Conservation (phyloP, 1,139 yeast species). For the Kazachstania sp. region DNA sequence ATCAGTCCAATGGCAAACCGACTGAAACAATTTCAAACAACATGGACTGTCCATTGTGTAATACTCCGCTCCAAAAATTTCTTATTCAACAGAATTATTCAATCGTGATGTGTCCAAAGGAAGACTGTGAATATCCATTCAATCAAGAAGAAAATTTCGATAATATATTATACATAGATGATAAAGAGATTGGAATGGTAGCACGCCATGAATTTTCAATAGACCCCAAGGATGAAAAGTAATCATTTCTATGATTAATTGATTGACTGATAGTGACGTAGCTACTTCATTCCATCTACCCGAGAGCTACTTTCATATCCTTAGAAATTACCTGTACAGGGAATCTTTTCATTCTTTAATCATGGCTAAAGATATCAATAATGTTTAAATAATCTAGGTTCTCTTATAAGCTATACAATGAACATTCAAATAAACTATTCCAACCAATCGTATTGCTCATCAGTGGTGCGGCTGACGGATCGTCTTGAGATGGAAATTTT, state of each 20-base stretch:
- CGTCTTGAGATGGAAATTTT: not conserved
- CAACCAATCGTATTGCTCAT: too few relatives aligned
- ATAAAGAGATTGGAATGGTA: slow-evolving; percentile 21
- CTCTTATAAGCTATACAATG: too few relatives aligned
- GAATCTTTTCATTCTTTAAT: too few relatives aligned
- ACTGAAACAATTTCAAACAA: too few relatives aligned
- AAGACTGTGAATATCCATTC: slow-evolving; percentile 33
- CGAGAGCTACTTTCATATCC: too few relatives aligned
- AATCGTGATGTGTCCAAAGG: slow-evolving; percentile 30
- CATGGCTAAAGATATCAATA: too few relatives aligned
- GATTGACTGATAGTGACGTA: too few relatives aligned
- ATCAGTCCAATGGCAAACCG: too few relatives aligned
- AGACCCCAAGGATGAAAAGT: not conserved
- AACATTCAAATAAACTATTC: too few relatives aligned
- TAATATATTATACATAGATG: slow-evolving; percentile 23
- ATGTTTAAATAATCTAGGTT: too few relatives aligned
- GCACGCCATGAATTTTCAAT: slow-evolving; percentile 13
- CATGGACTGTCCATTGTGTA: slow-evolving; percentile 29
- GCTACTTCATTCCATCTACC: too few relatives aligned
- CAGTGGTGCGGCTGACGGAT: not conserved
- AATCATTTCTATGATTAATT: not conserved
- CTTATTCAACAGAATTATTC: slow-evolving; percentile 32
- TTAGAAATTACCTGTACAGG: too few relatives aligned
- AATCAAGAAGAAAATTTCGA: slow-evolving; percentile 31
- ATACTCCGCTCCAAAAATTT: slow-evolving; percentile 25